Evolutionary conservation across 2,329 filamentous ascomycete genomes (phyloP).

Genomic region (Colletotrichum viniferum): DNA sequence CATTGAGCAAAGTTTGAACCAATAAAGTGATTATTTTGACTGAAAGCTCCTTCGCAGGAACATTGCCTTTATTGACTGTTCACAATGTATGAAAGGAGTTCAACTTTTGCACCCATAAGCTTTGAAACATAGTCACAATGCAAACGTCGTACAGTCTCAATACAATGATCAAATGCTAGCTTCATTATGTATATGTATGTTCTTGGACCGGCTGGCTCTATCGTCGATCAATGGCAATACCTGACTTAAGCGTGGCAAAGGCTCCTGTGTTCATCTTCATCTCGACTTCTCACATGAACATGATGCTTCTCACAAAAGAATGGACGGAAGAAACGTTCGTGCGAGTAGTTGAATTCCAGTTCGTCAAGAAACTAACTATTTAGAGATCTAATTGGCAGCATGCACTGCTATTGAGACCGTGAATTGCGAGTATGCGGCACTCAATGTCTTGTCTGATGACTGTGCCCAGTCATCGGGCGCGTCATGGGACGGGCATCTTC

Average conservation of each 20-base stretch:
- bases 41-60: background rate
- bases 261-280: background rate
- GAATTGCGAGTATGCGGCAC: background rate
- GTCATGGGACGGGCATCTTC: conserved; percentile 20
- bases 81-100: background rate
- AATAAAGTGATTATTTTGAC: background rate
- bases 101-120: accelerated
- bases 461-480: background rate
- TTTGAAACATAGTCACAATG: background rate
- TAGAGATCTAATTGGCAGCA: background rate
- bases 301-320: background rate
- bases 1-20: background rate
- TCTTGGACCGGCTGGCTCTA: background rate
- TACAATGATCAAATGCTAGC: background rate
- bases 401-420: background rate
- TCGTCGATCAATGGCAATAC: background rate
- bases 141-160: background rate
- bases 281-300: background rate
- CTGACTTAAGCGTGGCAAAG: background rate
- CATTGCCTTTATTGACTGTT: background rate
- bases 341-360: background rate
- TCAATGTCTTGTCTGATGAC: background rate
- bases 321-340: background rate
- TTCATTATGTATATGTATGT: background rate
- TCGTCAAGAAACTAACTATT: background rate